Evolutionary conservation across 352 stramenopile genomes (phyloP).

Genomic region (Pythium inflatum): DNA sequence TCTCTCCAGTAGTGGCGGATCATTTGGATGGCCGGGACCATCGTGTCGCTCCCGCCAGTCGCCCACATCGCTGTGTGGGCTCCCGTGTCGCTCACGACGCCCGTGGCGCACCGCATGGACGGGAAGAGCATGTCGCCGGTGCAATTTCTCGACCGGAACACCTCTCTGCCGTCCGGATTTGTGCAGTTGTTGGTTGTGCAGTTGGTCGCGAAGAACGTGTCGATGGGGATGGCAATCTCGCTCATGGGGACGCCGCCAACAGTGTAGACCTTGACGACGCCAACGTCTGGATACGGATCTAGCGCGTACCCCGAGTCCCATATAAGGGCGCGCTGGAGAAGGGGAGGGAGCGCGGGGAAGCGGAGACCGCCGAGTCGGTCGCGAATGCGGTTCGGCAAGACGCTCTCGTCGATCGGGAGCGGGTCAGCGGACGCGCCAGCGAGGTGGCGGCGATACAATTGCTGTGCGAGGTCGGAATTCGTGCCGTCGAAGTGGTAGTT

Average conservation of each 20-base stretch:
- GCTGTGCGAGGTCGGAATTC: conserved; percentile 41
- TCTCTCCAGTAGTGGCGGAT: conserved; percentile 33
- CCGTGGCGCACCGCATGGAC: conserved; percentile 22
- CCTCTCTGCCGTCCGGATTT: conserved; percentile 12
- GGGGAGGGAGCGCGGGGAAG: conserved; percentile 12
- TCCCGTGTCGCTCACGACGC: neutral
- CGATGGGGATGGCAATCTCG: conserved; percentile 37
- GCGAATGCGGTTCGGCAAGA: conserved; percentile 12
- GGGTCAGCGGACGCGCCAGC: conserved; percentile 22
- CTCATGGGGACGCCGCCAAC: conserved; percentile 40
- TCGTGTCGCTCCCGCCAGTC: conserved; percentile 18
- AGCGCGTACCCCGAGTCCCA: conserved; percentile 47
- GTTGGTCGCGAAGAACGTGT: conserved; percentile 1
- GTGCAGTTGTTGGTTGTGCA: conserved; percentile 30
- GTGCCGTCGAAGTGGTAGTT: conserved; percentile 35
- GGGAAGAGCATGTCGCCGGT: conserved; percentile 29
- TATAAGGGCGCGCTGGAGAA: conserved; percentile 43
- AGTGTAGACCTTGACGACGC: conserved; percentile 33
- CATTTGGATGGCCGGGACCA: conserved; percentile 30
- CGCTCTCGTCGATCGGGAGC: neutral
- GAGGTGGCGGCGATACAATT: conserved; percentile 32
- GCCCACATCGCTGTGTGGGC: conserved; percentile 32
- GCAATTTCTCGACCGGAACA: conserved; percentile 26
- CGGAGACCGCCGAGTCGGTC: conserved; percentile 1
- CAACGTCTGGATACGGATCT: conserved; percentile 15